Evolutionary conservation across 306 rosid species (phyloP), one percentile per base, ranked within the genome.

Genomic region (Cucurbita ficifolia): DNA sequence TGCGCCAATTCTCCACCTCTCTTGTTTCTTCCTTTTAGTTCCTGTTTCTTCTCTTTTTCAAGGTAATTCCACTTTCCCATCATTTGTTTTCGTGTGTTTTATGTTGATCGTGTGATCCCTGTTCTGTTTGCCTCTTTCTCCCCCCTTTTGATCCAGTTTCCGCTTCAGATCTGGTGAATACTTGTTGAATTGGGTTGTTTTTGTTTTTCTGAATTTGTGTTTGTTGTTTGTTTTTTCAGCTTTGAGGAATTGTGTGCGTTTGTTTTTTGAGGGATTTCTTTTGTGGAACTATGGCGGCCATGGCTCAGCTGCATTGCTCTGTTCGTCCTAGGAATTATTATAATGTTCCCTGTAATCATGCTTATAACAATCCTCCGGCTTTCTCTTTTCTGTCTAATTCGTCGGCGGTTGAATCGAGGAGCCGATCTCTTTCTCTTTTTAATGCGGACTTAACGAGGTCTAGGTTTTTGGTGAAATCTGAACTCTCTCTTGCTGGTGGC

Each of bases 291-390:
- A 93, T 93, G 94, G 83, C 90, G 39, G 72, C 88, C 72, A 74
- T 87, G 70, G 88, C 92, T 42, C 88, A 86, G 60, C 80, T 90
- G 56, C 88, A 92, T 76, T 84, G 64, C 60, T 82, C 90, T 3
- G 80, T 87, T 52, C 79, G 80, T 18, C 65, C 83, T 8, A 77
- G 81, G 13, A 68, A 82, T 17, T 57, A 70, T 65, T 79, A 53
- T n/a, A 16, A 58, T 19, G 46, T 38, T 55, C 35, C 83, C 8
- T 45, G 43, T 19, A 3, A 24, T 17, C 81, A 42, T 38, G 29
- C 42, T 6, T 50, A n/a, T 17, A 51, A 40, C 11, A 3, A 16
- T 69, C 22, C 33, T 21, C 6, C 76, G 4, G 17, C 79, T 7
- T 9, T 81, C 38, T 69, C 90, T 5, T 86, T 91, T 76, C 80